Evolutionary conservation across 306 rosid genomes (phyloP).

Genomic region (Quercus parvula): DNA sequence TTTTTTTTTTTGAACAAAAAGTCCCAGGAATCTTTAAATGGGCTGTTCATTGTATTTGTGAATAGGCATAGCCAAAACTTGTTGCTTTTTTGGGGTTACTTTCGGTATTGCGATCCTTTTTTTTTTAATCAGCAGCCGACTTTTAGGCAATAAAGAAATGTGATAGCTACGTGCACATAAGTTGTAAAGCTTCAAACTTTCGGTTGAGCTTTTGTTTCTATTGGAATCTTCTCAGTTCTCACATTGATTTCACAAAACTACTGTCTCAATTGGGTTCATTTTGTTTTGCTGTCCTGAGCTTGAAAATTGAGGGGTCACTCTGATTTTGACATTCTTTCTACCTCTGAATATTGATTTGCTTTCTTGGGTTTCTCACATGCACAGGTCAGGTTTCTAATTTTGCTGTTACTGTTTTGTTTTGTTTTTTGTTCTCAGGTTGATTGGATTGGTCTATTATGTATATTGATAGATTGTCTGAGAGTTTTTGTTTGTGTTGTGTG

Average conservation of each 20-base stretch:
- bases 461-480: neutral
- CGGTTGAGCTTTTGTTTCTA: conserved; percentile 30
- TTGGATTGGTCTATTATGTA: neutral
- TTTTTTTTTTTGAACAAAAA: too few relatives aligned
- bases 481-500: neutral
- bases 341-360: conserved; percentile 11
- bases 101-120: conserved; percentile 29
- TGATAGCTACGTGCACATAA: conserved; percentile 40
- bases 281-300: conserved; percentile 13
- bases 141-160: conserved; percentile 27
- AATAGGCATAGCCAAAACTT: neutral
- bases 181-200: conserved; percentile 63
- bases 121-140: conserved; percentile 33
- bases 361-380: conserved; percentile 17
- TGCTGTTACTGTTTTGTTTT: neutral
- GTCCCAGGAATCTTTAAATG: conserved; percentile 23
- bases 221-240: conserved; percentile 5
- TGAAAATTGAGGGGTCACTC: conserved; percentile 17
- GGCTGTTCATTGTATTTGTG: conserved; percentile 12
- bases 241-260: conserved; percentile 5
- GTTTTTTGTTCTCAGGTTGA: conserved; percentile 1
- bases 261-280: neutral
- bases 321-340: conserved; percentile 21
- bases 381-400: conserved; percentile 35
- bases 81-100: conserved; percentile 6